Base-by-base conservation (phyloP, 441 rosid genomes). In the Biscutella auriculata region DNA sequence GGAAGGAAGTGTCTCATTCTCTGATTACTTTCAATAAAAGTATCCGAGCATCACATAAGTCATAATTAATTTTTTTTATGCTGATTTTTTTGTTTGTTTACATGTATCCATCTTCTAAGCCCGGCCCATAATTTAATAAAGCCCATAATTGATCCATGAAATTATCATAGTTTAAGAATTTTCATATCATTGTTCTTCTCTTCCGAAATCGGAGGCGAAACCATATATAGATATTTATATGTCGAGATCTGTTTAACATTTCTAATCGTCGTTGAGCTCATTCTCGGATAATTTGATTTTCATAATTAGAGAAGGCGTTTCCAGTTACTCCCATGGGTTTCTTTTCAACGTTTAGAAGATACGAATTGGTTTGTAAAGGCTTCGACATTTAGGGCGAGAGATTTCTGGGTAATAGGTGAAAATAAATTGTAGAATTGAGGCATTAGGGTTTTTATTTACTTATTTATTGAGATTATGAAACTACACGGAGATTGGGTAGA, bases 401-500 rank as follows among this genome's bases (percentile, higher is more conserved):
- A 37, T 56, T 47, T 55, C 28, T 39, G 11, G 26, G 56, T 39
- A 12, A 8, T 28, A 9, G 53, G 46, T 30, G 19, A 48, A 46
- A 5, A n/a, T n/a, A n/a, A 47, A 39, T 55, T 25, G n/a, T 10
- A 54, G 47, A 56, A 28, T 39, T 19, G 8, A 11, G 56, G 41
- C 34, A 3, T 47, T 13, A 19, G 52, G 36, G 40, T 9, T 17
- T 14, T 12, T 37, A 15, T 42, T 1, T 11, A 5, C 1, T 7
- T 29, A 2, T 15, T 13, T 36, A 29, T 11, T 10, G 41, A 69
- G n/a, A n/a, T n/a, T 28, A 70, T 77, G 65, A 87, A 81, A 53
- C 75, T 74, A 27, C 84, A 80, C 19, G 97, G 88, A 32, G 98
- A 93, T 55, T 93, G 98, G 98, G 80, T 77, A n/a, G n/a, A n/a